Evolutionary conservation across 305 asterid genomes (phyloP).

Genomic region (Coffea humblotiana): DNA sequence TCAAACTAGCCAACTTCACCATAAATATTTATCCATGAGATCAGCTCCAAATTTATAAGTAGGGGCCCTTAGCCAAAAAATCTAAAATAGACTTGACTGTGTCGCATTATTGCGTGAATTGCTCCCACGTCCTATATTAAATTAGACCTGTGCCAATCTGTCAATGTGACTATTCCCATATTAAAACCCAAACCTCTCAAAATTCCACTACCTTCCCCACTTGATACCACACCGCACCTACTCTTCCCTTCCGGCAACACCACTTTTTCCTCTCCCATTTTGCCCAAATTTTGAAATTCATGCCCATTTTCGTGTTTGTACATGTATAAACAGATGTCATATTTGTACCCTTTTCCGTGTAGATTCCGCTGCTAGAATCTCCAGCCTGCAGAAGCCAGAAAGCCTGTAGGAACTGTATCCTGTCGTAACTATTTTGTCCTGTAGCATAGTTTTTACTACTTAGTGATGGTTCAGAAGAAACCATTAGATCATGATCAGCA

Average conservation of each 20-base stretch:
- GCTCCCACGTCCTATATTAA: constrained; percentile 73
- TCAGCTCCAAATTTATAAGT: constrained; percentile 5
- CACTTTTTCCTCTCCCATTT: constrained; percentile 13
- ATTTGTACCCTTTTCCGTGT: background rate
- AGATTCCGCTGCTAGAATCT: background rate
- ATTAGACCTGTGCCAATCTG: constrained; percentile 64
- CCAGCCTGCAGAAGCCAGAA: background rate
- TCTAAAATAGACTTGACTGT: constrained; percentile 3
- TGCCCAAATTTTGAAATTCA: background rate
- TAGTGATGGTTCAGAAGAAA: constrained; percentile 28
- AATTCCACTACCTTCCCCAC: constrained; percentile 48
- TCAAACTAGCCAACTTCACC: background rate
- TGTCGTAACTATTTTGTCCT: background rate
- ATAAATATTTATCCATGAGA: background rate
- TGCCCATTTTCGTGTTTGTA: background rate
- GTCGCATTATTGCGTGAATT: constrained; percentile 44
- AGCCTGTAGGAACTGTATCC: background rate
- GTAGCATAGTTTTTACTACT: background rate
- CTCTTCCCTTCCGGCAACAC: constrained; percentile 37
- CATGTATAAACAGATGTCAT: background rate
- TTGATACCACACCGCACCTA: constrained; percentile 33
- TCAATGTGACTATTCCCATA: constrained; percentile 48
- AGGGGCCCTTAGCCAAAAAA: constrained; percentile 25
- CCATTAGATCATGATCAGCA: constrained; percentile 20
- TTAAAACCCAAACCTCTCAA: constrained; percentile 28